phyloP scores from a whole-genome alignment of 140 eudicot genomes.

The Flaveria floridana region DNA sequence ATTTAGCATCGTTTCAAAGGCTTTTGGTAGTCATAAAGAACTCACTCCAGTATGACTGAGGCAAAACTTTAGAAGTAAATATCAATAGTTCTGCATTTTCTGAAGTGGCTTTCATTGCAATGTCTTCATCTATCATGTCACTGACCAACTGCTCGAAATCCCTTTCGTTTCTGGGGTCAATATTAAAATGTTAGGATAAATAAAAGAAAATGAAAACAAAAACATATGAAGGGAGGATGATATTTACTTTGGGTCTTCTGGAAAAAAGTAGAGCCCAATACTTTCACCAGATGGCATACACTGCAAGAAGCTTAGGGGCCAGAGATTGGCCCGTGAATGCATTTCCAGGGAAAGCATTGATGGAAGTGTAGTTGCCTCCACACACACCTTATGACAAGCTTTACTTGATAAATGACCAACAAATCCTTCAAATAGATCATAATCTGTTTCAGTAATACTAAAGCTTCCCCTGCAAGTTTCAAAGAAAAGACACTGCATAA shows the following conservation, averaged over 20 bases:
- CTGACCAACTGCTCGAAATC: conserved; percentile 44
- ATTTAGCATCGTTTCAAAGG: not conserved
- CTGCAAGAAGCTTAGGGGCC: conserved; percentile 65
- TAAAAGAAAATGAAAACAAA: not conserved
- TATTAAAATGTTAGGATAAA: conserved; percentile 3
- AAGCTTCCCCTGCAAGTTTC: conserved; percentile 51
- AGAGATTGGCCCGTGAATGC: conserved; percentile 48
- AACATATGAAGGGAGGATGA: not conserved
- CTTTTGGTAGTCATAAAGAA: not conserved
- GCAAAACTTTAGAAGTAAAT: conserved; percentile 57
- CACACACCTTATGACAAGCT: conserved; percentile 38
- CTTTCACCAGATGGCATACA: conserved; percentile 47
- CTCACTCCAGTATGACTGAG: conserved; percentile 61
- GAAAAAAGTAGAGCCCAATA: conserved; percentile 70
- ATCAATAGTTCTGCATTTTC: conserved; percentile 66
- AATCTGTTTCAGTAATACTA: conserved; percentile 30
- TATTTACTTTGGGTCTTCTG: conserved; percentile 44
- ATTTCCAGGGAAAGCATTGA: conserved; percentile 50
- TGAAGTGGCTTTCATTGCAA: conserved; percentile 49
- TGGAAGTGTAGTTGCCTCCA: conserved; percentile 50
- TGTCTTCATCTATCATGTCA: conserved; percentile 52
- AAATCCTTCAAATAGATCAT: conserved; percentile 40
- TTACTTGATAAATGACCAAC: conserved; percentile 48
- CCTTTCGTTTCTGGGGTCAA: conserved; percentile 41
- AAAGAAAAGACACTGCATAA: conserved; percentile 1